Conservation (phyloP, 176 grass and related monocot genomes). For the Triticum monococcum region DNA sequence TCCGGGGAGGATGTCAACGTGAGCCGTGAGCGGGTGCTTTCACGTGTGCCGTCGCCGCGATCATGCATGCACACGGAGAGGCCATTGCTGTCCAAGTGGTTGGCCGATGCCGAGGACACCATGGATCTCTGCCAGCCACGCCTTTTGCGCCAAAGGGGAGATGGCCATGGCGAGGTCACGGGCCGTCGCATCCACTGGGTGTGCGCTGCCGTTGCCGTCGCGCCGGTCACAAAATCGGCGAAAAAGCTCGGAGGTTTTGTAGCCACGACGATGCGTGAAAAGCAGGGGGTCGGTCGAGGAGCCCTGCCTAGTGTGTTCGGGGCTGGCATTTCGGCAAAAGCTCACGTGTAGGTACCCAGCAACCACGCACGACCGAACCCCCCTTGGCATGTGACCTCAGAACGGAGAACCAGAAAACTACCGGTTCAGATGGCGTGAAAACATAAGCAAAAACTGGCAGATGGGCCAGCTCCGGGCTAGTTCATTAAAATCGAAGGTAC, state of each 20-base stretch:
- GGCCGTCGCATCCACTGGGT: slow-evolving; percentile 19
- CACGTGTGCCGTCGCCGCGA: slow-evolving; percentile 30
- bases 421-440: not conserved
- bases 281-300: not conserved
- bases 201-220: not conserved
- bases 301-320: not conserved
- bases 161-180: slow-evolving; percentile 55
- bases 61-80: slow-evolving; percentile 14
- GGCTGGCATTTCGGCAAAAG: slow-evolving; percentile 13
- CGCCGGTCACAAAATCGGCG: slow-evolving; percentile 1
- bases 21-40: slow-evolving; percentile 27
- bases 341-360: not conserved
- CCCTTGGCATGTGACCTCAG: not conserved
- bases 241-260: slow-evolving; percentile 15
- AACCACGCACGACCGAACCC: not conserved
- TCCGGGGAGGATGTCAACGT: not conserved
- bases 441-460: not conserved
- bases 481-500: not conserved
- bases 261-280: slow-evolving; percentile 13
- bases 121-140: slow-evolving; percentile 40
- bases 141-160: slow-evolving; percentile 33
- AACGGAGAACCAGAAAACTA: not conserved
- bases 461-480: no score
- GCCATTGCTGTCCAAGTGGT: slow-evolving; percentile 46
- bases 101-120: slow-evolving; percentile 42